phyloP scores from a whole-genome alignment of 176 grass and related monocot genomes.

The Carex parvula region DNA sequence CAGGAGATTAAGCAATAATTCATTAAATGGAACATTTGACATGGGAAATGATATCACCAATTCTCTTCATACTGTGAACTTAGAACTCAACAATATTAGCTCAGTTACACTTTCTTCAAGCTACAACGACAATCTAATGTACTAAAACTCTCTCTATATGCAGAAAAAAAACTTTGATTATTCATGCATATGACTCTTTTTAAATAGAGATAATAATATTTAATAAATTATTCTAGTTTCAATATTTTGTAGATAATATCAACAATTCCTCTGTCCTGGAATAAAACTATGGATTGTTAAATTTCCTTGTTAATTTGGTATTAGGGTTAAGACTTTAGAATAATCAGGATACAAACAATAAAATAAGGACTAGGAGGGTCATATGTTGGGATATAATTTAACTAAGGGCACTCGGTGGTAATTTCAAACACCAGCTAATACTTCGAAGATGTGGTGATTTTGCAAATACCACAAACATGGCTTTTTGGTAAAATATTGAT shows the following conservation, averaged over 20 bases:
- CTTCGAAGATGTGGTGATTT: background rate
- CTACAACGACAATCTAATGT: constrained; percentile 35
- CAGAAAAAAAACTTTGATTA: background rate
- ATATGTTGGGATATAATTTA: background rate
- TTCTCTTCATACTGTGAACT: constrained; percentile 32
- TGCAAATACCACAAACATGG: background rate
- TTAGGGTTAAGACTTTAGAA: background rate
- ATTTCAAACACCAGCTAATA: background rate
- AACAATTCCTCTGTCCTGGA: background rate
- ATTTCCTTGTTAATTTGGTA: background rate
- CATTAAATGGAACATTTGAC: constrained; percentile 60
- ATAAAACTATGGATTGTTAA: background rate
- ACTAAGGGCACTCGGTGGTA: background rate
- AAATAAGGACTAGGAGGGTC: background rate
- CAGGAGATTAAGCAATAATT: constrained; percentile 69
- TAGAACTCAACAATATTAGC: constrained; percentile 47
- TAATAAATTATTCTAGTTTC: background rate
- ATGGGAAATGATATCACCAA: constrained; percentile 43
- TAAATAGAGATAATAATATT: background rate
- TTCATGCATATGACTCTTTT: background rate
- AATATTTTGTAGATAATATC: background rate
- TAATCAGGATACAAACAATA: background rate
- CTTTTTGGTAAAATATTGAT: background rate
- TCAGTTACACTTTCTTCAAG: constrained; percentile 34
- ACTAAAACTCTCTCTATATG: constrained; percentile 21